phyloP scores from a whole-genome alignment of 2,329 filamentous ascomycete genomes.

The Berkeleyomyces rouxiae region DNA sequence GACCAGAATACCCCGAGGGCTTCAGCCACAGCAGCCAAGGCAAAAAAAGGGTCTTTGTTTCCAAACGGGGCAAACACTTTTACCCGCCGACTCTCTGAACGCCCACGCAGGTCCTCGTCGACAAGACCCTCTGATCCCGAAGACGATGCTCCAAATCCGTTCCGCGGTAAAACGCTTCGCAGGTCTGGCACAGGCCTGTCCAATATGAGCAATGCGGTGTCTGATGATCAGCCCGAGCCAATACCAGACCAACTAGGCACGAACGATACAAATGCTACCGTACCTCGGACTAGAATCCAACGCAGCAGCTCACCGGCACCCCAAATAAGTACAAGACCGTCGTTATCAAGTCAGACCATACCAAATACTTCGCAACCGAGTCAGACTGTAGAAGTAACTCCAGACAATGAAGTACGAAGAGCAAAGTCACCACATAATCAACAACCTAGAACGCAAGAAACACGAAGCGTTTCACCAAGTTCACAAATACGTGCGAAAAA shows the following conservation, averaged over 20 bases:
- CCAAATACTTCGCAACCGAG: constrained; percentile 31
- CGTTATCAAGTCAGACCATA: constrained; percentile 23
- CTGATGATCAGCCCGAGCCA: constrained; percentile 32
- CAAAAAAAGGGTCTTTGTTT: neutral
- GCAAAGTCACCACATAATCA: neutral
- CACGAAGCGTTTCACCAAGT: neutral
- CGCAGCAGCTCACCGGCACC: constrained; percentile 12
- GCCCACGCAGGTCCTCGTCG: neutral
- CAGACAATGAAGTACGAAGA: neutral
- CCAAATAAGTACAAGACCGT: neutral
- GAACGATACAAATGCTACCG: constrained; percentile 35
- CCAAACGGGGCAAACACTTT: neutral
- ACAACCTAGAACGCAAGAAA: neutral
- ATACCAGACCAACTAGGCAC: constrained; percentile 33
- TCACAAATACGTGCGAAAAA: constrained; percentile 7
- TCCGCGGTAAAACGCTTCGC: constrained; percentile 16
- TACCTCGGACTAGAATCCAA: constrained; percentile 40
- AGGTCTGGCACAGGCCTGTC: constrained; percentile 14
- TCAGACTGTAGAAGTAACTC: neutral
- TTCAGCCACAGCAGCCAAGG: neutral
- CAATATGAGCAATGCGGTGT: neutral
- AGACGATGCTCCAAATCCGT: constrained; percentile 3
- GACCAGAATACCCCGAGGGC: neutral
- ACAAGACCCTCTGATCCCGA: neutral
- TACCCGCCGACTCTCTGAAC: constrained; percentile 3